phyloP scores from a whole-genome alignment of 192 early-diverging fungal genomes.

The Mortierella hygrophila region DNA sequence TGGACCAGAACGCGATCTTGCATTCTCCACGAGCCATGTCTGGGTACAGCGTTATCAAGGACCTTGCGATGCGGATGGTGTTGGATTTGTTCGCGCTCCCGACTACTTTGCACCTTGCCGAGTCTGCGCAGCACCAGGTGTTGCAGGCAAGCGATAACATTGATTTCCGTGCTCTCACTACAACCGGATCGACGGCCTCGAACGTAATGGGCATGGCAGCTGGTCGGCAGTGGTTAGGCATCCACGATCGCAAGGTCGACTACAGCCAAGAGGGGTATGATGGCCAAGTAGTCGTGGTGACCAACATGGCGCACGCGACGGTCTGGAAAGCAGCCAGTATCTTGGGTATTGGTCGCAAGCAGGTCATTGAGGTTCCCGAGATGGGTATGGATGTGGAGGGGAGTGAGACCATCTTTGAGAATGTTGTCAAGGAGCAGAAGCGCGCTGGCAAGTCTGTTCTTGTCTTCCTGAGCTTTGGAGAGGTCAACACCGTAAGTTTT shows the following conservation, averaged over 20 bases:
- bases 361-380: slow-evolving; percentile 56
- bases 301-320: slow-evolving; percentile 58
- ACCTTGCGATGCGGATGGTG: slow-evolving; percentile 58
- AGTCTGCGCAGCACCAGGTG: neutral
- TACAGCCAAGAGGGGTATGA: slow-evolving; percentile 64
- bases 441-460: slow-evolving; percentile 46
- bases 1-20: slow-evolving; percentile 57
- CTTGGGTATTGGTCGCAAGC: slow-evolving; percentile 62
- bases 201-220: slow-evolving; percentile 65
- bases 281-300: slow-evolving; percentile 50
- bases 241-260: slow-evolving; percentile 42
- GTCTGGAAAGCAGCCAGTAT: slow-evolving; percentile 66
- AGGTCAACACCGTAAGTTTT: slow-evolving; percentile 65
- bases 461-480: slow-evolving; percentile 65
- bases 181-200: slow-evolving; percentile 68
- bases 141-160: neutral
- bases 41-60: slow-evolving; percentile 61
- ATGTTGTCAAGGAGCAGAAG: slow-evolving; percentile 15
- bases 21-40: slow-evolving; percentile 49
- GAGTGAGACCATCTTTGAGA: slow-evolving; percentile 23
- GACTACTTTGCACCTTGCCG: neutral
- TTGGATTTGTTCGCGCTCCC: slow-evolving; percentile 64
- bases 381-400: slow-evolving; percentile 27
- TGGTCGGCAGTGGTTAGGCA: slow-evolving; percentile 58
- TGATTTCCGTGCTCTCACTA: slow-evolving; percentile 52